Percentiles rank a stretch among this genome's conserved stretches.
Conservation (phyloP, 805 yeast genomes). For the Ogataea degrootiae region DNA sequence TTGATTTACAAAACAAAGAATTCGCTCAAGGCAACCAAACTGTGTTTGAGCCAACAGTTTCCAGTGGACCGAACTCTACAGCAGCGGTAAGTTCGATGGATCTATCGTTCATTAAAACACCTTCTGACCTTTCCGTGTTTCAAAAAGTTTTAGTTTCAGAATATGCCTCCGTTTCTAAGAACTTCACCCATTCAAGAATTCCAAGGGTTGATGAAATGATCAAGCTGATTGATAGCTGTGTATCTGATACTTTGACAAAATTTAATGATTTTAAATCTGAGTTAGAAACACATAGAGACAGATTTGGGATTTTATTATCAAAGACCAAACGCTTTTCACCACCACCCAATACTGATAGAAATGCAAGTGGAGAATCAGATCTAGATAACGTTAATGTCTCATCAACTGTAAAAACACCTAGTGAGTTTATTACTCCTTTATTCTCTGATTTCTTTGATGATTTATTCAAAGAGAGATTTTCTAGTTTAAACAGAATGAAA, state of each 20-base stretch:
- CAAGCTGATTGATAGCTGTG: constrained; percentile 27
- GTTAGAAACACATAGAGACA: constrained; percentile 10
- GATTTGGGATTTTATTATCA: not conserved
- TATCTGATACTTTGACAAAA: constrained; percentile 19
- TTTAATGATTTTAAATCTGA: constrained; percentile 12
- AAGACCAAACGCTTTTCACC: not conserved
- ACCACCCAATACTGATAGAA: not conserved
- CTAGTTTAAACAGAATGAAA: constrained; percentile 8
- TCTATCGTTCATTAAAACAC: not conserved
- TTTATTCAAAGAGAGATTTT: constrained; percentile 7
- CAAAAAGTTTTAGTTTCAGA: constrained; percentile 24
- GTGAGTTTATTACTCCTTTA: constrained; percentile 7
- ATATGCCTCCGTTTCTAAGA: constrained; percentile 27
- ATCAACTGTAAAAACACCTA: constrained; percentile 5
- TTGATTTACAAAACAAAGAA: too few relatives aligned
- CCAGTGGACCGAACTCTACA: too few relatives aligned
- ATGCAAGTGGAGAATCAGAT: not conserved
- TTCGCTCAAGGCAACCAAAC: too few relatives aligned
- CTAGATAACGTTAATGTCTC: not conserved
- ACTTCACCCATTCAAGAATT: constrained; percentile 27
- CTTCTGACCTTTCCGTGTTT: constrained; percentile 13
- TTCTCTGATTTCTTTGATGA: constrained; percentile 14
- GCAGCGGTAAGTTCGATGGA: too few relatives aligned
- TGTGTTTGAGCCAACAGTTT: too few relatives aligned
- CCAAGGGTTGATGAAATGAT: constrained; percentile 30